Evolutionary conservation across 23 red algal species (phyloP).

Genomic region (Gracilaria domingensis): DNA sequence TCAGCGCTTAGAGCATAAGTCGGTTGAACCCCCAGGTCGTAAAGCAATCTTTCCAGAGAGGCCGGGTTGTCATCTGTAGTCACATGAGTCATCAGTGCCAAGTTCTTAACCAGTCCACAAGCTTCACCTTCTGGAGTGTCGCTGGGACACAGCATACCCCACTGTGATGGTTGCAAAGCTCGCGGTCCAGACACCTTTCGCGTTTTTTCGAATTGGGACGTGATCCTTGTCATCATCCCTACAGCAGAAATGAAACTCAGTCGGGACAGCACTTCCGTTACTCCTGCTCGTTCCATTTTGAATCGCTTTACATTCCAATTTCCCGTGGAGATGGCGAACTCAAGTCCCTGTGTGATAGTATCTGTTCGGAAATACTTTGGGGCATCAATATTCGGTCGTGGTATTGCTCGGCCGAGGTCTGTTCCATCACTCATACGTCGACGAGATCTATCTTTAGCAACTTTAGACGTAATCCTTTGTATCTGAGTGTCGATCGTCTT

Average conservation of each 20-base stretch:
- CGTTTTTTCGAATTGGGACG: conserved; percentile 99
- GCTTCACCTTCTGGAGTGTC: conserved; percentile 99
- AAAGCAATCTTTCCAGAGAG: conserved; percentile 81
- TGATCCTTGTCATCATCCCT: conserved; percentile 99
- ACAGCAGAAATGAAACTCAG: conserved; percentile 93
- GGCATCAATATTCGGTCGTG: conserved; percentile 66
- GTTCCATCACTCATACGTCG: conserved; percentile 35
- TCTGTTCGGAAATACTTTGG: conserved; percentile 77
- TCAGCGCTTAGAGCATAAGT: conserved; percentile 60
- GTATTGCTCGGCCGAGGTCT: conserved; percentile 23
- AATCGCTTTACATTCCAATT: conserved; percentile 98
- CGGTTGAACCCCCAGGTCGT: conserved; percentile 85
- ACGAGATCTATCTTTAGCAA: conserved; percentile 42
- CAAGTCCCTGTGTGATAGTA: conserved; percentile 88
- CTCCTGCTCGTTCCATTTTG: conserved; percentile 94
- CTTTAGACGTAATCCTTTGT: conserved; percentile 57
- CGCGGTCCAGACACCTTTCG: conserved; percentile 97
- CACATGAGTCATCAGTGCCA: conserved; percentile 96
- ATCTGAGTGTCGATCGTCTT: conserved; percentile 79
- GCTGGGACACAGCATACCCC: conserved; percentile 97
- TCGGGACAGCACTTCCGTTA: conserved; percentile 94
- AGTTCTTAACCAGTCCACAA: conserved; percentile 98
- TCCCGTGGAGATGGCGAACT: conserved; percentile 91
- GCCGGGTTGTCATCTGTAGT: conserved; percentile 89
- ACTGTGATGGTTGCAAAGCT: conserved; percentile 93